Base-by-base conservation (phyloP, 2,329 filamentous ascomycete genomes). In the Zalaria sp. region DNA sequence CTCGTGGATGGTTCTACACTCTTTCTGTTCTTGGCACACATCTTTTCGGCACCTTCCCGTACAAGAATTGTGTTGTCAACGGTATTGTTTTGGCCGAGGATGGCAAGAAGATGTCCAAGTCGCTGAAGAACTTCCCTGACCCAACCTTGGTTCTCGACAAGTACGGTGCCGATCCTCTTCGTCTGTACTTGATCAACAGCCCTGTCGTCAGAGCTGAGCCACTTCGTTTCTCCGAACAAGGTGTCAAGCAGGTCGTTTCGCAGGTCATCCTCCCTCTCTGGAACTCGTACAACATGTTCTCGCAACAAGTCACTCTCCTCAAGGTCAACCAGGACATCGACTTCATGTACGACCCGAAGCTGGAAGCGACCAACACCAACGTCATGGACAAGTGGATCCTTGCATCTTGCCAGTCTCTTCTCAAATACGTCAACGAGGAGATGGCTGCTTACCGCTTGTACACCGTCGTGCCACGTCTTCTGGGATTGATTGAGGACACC, bases 41-140 rank as follows among this genome's bases (percentile, higher is more conserved):
- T 57, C 72, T 95, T 3, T 93, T 91, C 53, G 83, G 83, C 35
- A 74, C 77, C 31, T 77, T 87, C 2, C 87, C 89, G 0, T 95
- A 94, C 71, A 80, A 91, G 65, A 95, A 94, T 59, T 93, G 86
- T 53, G 84, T 95, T n/a, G 87, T 94, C 47, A 95, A 93, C 57
- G 88, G 88, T 39, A 91, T 94, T 47, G 87, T 95, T 4, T 72
- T 95, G 34, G 88, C 88, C 1, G 87, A 93, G 58, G 86, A 94
- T 55, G 89, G 89, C 43, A 95, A 94, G 71, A 96, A 96, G 71
- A 96, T 96, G 89, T 94, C 87, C 5, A 96, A 96, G 65, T 78
- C 89, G 41, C 70, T 94, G 44, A 93, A 95, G 68, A 96, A 96
- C 63, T 96, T 94, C 61, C 89, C 89, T 0, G 87, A 94, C 54